Evolutionary conservation across 202 grass and related monocot species (phyloP), one percentile per base, ranked within the genome.

Genomic region (Brachypodium distachyon): DNA sequence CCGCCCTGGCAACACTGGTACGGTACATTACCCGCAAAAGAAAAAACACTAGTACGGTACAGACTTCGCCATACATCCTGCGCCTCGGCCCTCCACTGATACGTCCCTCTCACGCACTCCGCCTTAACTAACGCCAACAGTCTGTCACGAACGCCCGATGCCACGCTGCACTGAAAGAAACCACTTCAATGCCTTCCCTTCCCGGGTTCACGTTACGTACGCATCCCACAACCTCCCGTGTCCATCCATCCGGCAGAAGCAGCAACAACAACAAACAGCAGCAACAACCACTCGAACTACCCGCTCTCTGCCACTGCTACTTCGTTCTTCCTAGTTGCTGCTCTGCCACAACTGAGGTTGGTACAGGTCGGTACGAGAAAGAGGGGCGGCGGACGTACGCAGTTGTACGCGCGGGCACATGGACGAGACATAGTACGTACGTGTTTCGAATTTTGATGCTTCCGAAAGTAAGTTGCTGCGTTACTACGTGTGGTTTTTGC

Each of bases 171-270:
- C 31, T 77, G 59, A 28, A 51, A n/a, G 12, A 22, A 57, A 51
- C 78, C 40, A 67, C 14, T 55, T 73, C 40, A 29, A 46, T 47
- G 47, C 72, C 46, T 40, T 73, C 57, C 50, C 40, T 0, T n/a
- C n/a, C n/a, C n/a, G n/a, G n/a, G n/a, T n/a, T n/a, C n/a, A n/a
- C 49, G 79, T 50, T 40, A 73, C 79, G 79, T 78, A 48, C 78
- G 61, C 36, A 61, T 29, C 61, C 59, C 18, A 40, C 28, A 29
- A n/a, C 21, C 31, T 31, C 9, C 26, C 13, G n/a, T 44, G 19
- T 22, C 70, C 56, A 26, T 51, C 67, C 37, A 46, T 47, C 16
- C 22, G n/a, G 6, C 36, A 23, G 44, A 9, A 10, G 38, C 11
- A n/a, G 4, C 34, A 0, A 11, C 60, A 39, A 44, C 67, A 78